Conservation (phyloP, 176 grass and related monocot species). For the Thinopyrum elongatum region DNA sequence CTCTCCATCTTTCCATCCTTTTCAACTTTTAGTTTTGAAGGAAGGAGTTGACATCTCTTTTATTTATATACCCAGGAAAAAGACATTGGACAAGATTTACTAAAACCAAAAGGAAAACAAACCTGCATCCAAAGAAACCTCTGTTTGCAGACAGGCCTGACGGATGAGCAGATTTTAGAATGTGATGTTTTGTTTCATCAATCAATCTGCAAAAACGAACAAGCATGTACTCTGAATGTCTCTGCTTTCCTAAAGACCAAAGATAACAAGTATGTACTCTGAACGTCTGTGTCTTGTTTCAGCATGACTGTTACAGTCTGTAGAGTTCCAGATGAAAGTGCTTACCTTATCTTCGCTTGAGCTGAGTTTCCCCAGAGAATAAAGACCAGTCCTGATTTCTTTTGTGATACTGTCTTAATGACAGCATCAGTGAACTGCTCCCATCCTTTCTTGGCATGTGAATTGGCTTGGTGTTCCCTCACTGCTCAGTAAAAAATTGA, state of each 20-base stretch:
- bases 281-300: neutral
- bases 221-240: neutral
- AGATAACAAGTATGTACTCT: neutral
- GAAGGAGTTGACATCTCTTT: too few species aligned
- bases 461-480: conserved; percentile 85
- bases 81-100: neutral
- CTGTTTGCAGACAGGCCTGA: conserved; percentile 87
- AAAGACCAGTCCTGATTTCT: conserved; percentile 85
- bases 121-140: conserved; percentile 95
- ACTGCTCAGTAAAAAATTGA: conserved; percentile 39
- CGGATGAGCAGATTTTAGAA: conserved; percentile 88
- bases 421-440: conserved; percentile 92
- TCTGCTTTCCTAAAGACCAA: neutral
- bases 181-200: conserved; percentile 80
- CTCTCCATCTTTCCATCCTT: too few species aligned
- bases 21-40: too few species aligned
- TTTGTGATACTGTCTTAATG: conserved; percentile 84
- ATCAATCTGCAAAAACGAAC: conserved; percentile 72
- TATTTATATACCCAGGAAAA: neutral
- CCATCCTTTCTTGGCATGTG: conserved; percentile 98
- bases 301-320: neutral
- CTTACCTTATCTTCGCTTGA: conserved; percentile 78
- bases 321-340: neutral
- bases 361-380: conserved; percentile 99
- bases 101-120: conserved; percentile 12